Base-by-base conservation (phyloP, 768 basidiomycete genomes). In the Amanita fuliginea region DNA sequence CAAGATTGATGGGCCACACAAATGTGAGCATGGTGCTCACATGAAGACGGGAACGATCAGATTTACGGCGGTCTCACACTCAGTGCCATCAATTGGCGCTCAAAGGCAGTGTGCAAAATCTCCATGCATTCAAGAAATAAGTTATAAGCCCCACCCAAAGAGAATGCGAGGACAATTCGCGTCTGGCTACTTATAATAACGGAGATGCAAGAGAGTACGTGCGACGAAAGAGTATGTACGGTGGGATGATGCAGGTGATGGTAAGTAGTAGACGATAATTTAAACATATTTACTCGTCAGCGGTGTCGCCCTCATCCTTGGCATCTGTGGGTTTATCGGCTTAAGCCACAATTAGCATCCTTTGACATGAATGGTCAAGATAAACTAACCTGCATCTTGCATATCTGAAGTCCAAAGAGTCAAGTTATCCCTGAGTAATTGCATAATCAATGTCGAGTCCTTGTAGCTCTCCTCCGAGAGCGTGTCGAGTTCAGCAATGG, bases 381-480 rank as follows among this genome's bases (percentile, higher is more conserved):
- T 3, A 13, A 32, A 78, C 83, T 49, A 52, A 86, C 86, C 86
- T 64, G 83, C 76, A 53, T 94, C 92, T 67, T 93, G 89, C 88
- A 96, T 93, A 67, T 96, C 94, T 41, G 90, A 93, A 52, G 94
- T 96, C 94, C 94, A 98, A 60, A 97, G 80, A 43, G 93, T 96
- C 39, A 98, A 73, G 80, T 97, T 97, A 68, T 97, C 94, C 62
- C 93, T 83, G 64, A 97, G 81, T 55, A 97, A 74, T 70, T 97
- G 95, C 86, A 91, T 87, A 70, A 95, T 95, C 58, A 97, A 74
- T 35, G 95, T 98, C 52, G 92, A 96, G 69, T 97, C 94, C 76
- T 97, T 96, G 86, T 98, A 97, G 69, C 85, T 87, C 77, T 97
- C 94, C 73, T 97, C 95, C 60, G 89, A 93, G 49, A 98, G 81